A percentile compares a stretch with the other conserved stretches of the same genome.
These are phyloP conservation scores for Nakazawaea pomicola DNA, from an alignment of 805 yeast species.

Conservation along the genomic window DNA sequence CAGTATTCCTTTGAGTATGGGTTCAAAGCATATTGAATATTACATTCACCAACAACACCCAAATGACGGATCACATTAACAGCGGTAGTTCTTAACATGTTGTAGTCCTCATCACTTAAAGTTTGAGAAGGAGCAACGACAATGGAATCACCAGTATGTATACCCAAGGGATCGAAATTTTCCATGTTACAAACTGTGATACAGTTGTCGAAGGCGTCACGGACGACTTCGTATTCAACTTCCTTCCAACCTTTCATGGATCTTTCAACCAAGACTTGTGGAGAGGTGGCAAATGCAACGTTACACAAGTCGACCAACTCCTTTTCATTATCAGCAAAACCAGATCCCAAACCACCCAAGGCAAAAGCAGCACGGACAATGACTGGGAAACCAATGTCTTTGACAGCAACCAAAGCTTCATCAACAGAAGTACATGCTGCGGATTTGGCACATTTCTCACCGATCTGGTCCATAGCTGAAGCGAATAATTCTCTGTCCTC, in stretches of 20 bases:
- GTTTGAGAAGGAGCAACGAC: conserved; percentile 99
- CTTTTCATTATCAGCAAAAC: conserved; percentile 85
- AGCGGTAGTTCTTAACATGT: conserved; percentile 97
- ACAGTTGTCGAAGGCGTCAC: conserved; percentile 96
- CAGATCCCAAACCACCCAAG: conserved; percentile 96
- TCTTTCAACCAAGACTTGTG: conserved; percentile 92
- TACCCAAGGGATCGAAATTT: conserved; percentile 96
- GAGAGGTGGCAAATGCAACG: conserved; percentile 91
- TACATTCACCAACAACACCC: conserved; percentile 99
- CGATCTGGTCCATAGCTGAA: conserved; percentile 88
- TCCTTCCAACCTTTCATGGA: conserved; percentile 99
- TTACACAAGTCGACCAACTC: conserved; percentile 81
- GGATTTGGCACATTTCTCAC: conserved; percentile 93
- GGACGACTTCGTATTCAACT: conserved; percentile 96
- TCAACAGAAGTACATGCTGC: conserved; percentile 74
- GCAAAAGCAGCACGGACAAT: conserved; percentile 98
- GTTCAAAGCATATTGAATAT: conserved; percentile 93
- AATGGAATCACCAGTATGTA: conserved; percentile 98
- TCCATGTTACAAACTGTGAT: conserved; percentile 99
- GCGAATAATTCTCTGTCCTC: conserved; percentile 98
- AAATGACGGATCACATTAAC: conserved; percentile 94
- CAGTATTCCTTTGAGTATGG: conserved; percentile 94
- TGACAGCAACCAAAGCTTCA: conserved; percentile 83
- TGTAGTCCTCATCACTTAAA: conserved; percentile 91
- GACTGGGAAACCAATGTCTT: conserved; percentile 87